Conservation (phyloP, 208 protist species). For the Leptomonas seymouri region DNA sequence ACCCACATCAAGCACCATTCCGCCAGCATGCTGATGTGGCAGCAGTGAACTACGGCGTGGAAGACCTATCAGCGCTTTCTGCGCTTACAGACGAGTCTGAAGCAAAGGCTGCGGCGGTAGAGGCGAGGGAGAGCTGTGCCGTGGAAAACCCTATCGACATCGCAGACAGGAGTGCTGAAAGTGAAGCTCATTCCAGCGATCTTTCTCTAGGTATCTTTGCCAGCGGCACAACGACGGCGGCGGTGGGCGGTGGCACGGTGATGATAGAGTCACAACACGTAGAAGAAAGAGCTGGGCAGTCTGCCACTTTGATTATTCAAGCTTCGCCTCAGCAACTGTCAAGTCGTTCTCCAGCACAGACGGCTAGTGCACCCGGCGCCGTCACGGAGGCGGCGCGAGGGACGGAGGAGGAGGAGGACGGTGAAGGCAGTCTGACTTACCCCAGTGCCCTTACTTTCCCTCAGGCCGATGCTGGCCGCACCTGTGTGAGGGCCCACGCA, state of each 20-base stretch:
- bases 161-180: background rate
- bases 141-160: background rate
- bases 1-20: background rate
- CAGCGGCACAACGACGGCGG: background rate
- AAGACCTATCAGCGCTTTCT: background rate
- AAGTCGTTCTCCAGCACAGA: background rate
- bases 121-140: background rate
- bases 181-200: background rate
- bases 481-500: no score
- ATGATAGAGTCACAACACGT: slow-evolving; percentile 9
- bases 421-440: no score
- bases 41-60: background rate
- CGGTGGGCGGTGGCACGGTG: slow-evolving; percentile 26
- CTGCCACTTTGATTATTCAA: background rate
- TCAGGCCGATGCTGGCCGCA: no score
- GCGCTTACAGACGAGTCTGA: background rate
- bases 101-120: background rate
- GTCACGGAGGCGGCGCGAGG: no score
- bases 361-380: background rate
- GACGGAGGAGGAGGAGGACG: no score
- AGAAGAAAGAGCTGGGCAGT: background rate
- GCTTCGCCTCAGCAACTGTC: no score
- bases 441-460: no score
- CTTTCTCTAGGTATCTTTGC: background rate
- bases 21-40: background rate